These are phyloP conservation scores for Wickerhamiella domercqiae DNA, from an alignment of 805 yeast genomes.

Conservation along the genomic window DNA sequence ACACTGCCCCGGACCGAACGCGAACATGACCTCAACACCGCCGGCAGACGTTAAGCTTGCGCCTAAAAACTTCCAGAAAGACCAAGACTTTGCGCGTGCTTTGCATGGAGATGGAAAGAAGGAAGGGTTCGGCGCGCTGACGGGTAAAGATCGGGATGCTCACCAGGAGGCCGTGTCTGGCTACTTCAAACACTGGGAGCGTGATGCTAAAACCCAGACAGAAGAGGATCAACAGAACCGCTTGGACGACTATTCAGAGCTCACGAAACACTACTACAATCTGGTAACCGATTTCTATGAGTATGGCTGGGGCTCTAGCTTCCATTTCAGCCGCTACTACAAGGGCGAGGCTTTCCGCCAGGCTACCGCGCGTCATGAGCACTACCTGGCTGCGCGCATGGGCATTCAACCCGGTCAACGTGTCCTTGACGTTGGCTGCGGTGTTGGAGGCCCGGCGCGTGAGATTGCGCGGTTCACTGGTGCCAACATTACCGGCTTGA, in stretches of 20 bases:
- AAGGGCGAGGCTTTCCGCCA: conserved; percentile 86
- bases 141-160: conserved; percentile 63
- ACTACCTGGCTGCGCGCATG: conserved; percentile 78
- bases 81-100: conserved; percentile 62
- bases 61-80: conserved; percentile 42
- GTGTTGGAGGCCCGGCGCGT: conserved; percentile 99
- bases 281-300: conserved; percentile 96
- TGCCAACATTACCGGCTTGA: conserved; percentile 73
- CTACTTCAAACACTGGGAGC: conserved; percentile 95
- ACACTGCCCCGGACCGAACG: too few species aligned
- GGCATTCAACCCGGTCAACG: conserved; percentile 63
- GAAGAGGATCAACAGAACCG: conserved; percentile 39
- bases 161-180: conserved; percentile 74
- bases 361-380: conserved; percentile 91
- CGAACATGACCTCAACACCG: too few species aligned
- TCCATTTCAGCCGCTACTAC: conserved; percentile 92
- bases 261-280: conserved; percentile 92
- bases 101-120: conserved; percentile 66
- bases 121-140: conserved; percentile 62
- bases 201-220: conserved; percentile 49
- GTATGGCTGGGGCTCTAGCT: conserved; percentile 98
- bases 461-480: conserved; percentile 87
- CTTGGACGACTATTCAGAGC: conserved; percentile 70
- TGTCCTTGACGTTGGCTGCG: conserved; percentile 96
- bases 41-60: conserved; percentile 25